These are phyloP conservation scores for Chaetomium olivaceum DNA, from an alignment of 2,329 filamentous ascomycete genomes.

Conservation along the genomic window DNA sequence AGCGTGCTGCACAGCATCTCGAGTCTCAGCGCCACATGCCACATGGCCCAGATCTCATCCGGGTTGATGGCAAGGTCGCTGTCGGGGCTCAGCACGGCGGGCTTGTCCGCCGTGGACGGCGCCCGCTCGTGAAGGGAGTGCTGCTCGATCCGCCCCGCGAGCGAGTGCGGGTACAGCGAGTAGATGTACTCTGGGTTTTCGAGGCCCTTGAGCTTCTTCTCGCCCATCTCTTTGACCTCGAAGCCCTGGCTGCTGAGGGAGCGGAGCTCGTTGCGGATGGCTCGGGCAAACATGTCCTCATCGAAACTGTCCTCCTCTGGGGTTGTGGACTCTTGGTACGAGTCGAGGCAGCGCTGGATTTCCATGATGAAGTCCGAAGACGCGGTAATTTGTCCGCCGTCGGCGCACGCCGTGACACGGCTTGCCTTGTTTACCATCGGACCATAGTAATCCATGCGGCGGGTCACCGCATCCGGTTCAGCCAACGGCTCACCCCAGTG, in stretches of 20 bases:
- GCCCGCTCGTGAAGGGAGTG: conserved; percentile 56
- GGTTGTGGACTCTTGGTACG: conserved; percentile 81
- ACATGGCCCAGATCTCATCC: conserved; percentile 83
- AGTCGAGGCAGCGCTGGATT: conserved; percentile 86
- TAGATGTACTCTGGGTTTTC: conserved; percentile 97
- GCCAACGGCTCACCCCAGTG: conserved; percentile 95
- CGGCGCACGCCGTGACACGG: conserved; percentile 89
- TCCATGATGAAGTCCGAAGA: conserved; percentile 97
- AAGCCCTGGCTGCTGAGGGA: conserved; percentile 89
- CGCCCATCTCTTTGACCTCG: conserved; percentile 90
- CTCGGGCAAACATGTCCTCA: conserved; percentile 71
- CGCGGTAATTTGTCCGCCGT: conserved; percentile 95
- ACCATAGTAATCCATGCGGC: conserved; percentile 98
- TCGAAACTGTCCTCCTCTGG: conserved; percentile 72
- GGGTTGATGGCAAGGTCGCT: conserved; percentile 75
- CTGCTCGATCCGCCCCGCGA: conserved; percentile 76
- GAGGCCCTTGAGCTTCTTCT: conserved; percentile 91
- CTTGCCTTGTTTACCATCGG: conserved; percentile 98
- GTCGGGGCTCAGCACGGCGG: conserved; percentile 62
- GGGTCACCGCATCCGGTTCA: conserved; percentile 92
- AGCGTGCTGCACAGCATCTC: conserved; percentile 91
- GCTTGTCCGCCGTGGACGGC: conserved; percentile 46
- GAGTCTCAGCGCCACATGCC: conserved; percentile 82
- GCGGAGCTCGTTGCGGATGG: conserved; percentile 84
- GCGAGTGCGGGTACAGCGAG: conserved; percentile 87